phyloP scores from a whole-genome alignment of 23 red algal genomes.

The Gracilaria caudata region DNA sequence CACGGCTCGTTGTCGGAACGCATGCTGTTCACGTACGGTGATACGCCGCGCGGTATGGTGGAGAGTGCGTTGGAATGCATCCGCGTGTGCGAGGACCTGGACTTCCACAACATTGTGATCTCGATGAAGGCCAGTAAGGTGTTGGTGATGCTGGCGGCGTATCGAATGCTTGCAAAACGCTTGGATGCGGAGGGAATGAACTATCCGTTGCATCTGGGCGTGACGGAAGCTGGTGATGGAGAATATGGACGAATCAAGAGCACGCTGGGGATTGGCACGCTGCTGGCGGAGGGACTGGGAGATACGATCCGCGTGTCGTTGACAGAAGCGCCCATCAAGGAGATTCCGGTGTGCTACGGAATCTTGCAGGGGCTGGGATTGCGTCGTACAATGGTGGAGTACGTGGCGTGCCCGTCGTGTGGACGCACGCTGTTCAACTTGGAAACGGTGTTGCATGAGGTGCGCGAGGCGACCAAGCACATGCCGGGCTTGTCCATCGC shows the following conservation, averaged over 20 bases:
- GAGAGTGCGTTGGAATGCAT: slow-evolving; percentile 96
- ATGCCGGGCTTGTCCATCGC: slow-evolving; percentile 96
- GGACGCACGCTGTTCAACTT: slow-evolving; percentile 97
- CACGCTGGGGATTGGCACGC: slow-evolving; percentile 93
- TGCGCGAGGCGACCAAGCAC: slow-evolving; percentile 99
- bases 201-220: slow-evolving; percentile 97
- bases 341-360: slow-evolving; percentile 98
- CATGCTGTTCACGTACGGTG: slow-evolving; percentile 99
- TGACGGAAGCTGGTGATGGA: slow-evolving; percentile 99
- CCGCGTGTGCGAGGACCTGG: slow-evolving; percentile 94
- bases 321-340: slow-evolving; percentile 97
- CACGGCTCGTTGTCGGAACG: slow-evolving; percentile 96
- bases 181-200: slow-evolving; percentile 74
- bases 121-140: slow-evolving; percentile 99
- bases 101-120: slow-evolving; percentile 98
- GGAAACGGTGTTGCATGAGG: slow-evolving; percentile 93
- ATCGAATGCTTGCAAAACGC: slow-evolving; percentile 82
- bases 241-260: slow-evolving; percentile 99
- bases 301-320: slow-evolving; percentile 98
- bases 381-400: slow-evolving; percentile 97
- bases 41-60: slow-evolving; percentile 98
- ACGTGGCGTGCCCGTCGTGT: slow-evolving; percentile 98
- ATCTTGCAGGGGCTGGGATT: slow-evolving; percentile 96
- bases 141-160: slow-evolving; percentile 97
- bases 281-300: slow-evolving; percentile 95